Percentiles rank a stretch among this genome's conserved stretches.
These are phyloP conservation scores for Pichia sp. DNA, from an alignment of 1,139 yeast genomes.

Conservation along the genomic window DNA sequence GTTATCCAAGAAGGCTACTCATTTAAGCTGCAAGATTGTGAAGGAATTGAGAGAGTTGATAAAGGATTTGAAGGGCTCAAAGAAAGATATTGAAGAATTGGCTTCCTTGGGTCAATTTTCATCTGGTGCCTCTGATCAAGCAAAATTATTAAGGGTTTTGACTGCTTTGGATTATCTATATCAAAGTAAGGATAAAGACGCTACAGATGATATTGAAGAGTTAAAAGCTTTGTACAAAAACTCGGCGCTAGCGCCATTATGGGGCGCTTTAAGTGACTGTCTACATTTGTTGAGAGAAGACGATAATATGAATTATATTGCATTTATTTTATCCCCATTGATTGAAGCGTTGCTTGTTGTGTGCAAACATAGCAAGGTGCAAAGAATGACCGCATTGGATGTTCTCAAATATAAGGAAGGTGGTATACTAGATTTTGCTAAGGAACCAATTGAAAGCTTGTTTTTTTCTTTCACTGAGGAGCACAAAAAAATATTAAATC, in stretches of 20 bases:
- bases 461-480: conserved; percentile 87
- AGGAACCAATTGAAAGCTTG: conserved; percentile 69
- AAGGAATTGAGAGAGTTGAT: conserved; percentile 48
- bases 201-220: conserved; percentile 33
- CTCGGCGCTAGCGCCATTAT: conserved; percentile 66
- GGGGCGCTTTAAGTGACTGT: conserved; percentile 84
- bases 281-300: conserved; percentile 51
- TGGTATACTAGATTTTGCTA: conserved; percentile 54
- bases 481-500: conserved; percentile 82
- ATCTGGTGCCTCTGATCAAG: conserved; percentile 79
- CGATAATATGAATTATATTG: conserved; percentile 47
- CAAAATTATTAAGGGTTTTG: conserved; percentile 71
- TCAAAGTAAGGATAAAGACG: conserved; percentile 32
- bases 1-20: conserved; percentile 57
- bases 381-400: conserved; percentile 54
- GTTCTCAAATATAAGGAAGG: conserved; percentile 55
- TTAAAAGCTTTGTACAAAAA: conserved; percentile 56
- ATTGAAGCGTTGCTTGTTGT: conserved; percentile 94
- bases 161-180: conserved; percentile 86
- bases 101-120: conserved; percentile 56
- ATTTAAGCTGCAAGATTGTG: conserved; percentile 50
- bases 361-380: conserved; percentile 77
- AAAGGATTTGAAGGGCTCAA: conserved; percentile 29
- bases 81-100: conserved; percentile 22
- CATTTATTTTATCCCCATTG: conserved; percentile 76